Evolutionary conservation across 2,329 filamentous ascomycete species (phyloP).

Genomic region (Ophiostoma angusticollis): DNA sequence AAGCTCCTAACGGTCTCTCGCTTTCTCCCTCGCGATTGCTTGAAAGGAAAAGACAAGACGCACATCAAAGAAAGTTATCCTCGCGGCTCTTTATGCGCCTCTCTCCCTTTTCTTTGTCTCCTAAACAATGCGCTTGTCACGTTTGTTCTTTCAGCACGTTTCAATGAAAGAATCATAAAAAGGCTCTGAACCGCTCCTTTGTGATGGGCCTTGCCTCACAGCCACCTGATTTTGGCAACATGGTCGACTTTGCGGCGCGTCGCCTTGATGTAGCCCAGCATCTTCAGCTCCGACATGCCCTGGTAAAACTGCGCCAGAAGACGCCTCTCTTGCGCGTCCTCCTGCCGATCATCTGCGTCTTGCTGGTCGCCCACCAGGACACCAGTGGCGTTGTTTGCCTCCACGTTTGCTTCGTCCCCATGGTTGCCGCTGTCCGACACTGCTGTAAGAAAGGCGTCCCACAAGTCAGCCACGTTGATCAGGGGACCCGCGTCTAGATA

Average conservation of each 20-base stretch:
- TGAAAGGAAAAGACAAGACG: too few species aligned
- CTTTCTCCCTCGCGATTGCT: too few species aligned
- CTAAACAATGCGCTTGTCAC: too few species aligned
- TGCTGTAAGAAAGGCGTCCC: conserved; percentile 60
- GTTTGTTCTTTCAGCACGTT: not conserved
- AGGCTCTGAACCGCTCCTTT: not conserved
- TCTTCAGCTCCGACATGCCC: conserved; percentile 70
- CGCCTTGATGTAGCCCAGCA: conserved; percentile 75
- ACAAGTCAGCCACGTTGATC: conserved; percentile 69
- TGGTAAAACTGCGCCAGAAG: conserved; percentile 71
- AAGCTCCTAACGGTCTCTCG: too few species aligned
- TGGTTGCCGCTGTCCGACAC: conserved; percentile 24
- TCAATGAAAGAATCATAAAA: not conserved
- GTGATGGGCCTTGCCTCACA: conserved; percentile 26
- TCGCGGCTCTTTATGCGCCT: too few species aligned
- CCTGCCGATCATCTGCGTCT: conserved; percentile 23
- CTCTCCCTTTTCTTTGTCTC: not conserved
- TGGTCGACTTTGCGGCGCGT: conserved; percentile 91
- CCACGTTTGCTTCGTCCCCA: conserved; percentile 22
- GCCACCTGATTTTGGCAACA: conserved; percentile 76
- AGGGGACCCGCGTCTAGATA: conserved; percentile 65
- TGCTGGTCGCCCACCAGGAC: too few species aligned
- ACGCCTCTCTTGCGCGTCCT: conserved; percentile 34
- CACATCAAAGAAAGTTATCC: too few species aligned
- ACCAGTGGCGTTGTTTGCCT: conserved; percentile 16